Evolutionary conservation across 352 stramenopile genomes (phyloP), one percentile per base, ranked within the genome.

Genomic region (Phytophthora rubi): DNA sequence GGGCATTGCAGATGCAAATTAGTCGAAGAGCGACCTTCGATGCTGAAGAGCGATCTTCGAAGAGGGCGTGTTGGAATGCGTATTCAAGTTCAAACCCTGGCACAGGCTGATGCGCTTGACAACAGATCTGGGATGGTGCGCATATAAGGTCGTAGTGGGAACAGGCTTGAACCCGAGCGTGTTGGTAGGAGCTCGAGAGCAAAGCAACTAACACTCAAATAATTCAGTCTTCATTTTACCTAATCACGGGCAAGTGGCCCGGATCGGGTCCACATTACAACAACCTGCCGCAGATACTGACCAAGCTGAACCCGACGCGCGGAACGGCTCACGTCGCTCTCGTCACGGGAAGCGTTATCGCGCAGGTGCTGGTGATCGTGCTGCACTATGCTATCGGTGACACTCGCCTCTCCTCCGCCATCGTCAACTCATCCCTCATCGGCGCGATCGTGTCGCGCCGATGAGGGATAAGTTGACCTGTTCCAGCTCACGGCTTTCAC

Each of bases 401-500:
- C 68, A 58, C 68, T 10, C 76, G 81, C 16, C 75, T 89, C 30
- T 68, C 68, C 13, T 85, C 81, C 16, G 79, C 87, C n/a, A 63
- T 89, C 45, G 86, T 89, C 75, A 89, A 89, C 52, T 59, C 87
- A 7, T 77, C 79, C 61, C 77, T 89, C 35, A 86, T 86, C 33
- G 81, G 81, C 10, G 79, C 79, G 23, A 72, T n/a, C n/a, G n/a
- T n/a, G n/a, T 89, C 35, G 79, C 87, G 48, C 87, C 81, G 55
- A 21, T 21, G 18, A 21, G 18, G 18, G 18, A 21, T 21, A 21
- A 21, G 18, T 21, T 21, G 86, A 89, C 66, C 35, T 76, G 32
- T 82, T 89, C 64, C 81, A 89, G 65, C 68, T 89, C n/a, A 68
- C 61, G 5, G 68, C 81, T 9, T 89, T 87, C 71, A 85, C 86